Evolutionary conservation across 495 filamentous ascomycete genomes (phyloP).

Genomic region (Hapsidospora chrysogenum): DNA sequence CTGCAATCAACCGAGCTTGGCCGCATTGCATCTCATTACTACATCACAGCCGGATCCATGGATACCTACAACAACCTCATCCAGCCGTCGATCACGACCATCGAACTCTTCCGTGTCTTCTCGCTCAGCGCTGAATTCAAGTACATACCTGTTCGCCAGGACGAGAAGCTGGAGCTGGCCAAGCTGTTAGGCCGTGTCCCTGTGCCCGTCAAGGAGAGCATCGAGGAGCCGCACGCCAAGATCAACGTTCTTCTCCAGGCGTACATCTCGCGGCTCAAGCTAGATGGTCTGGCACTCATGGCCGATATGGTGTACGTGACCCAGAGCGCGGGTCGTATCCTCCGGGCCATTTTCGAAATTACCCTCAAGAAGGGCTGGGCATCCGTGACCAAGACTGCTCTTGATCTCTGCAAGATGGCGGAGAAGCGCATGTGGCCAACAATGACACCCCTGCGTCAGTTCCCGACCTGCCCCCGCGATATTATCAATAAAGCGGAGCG

Average conservation of each 20-base stretch:
- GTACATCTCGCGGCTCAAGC: constrained; percentile 85
- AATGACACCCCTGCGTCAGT: constrained; percentile 90
- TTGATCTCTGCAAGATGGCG: constrained; percentile 97
- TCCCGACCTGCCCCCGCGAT: constrained; percentile 63
- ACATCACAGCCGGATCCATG: constrained; percentile 95
- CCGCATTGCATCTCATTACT: constrained; percentile 92
- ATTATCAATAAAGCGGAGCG: constrained; percentile 84
- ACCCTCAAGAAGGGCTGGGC: constrained; percentile 92
- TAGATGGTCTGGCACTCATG: constrained; percentile 92
- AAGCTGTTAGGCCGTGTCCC: constrained; percentile 83
- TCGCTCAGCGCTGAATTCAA: constrained; percentile 97
- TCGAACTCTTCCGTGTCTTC: constrained; percentile 96
- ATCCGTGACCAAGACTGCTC: constrained; percentile 76
- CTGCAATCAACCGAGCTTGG: constrained; percentile 88
- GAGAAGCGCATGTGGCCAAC: constrained; percentile 99
- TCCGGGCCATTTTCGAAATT: constrained; percentile 93
- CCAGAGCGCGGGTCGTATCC: constrained; percentile 89
- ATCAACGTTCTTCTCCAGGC: constrained; percentile 98
- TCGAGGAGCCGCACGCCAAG: constrained; percentile 93
- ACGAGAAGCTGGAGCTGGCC: constrained; percentile 91
- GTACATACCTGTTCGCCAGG: constrained; percentile 93
- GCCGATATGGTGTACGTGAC: constrained; percentile 98
- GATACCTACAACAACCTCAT: constrained; percentile 89
- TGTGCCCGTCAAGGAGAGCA: constrained; percentile 91
- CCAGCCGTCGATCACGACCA: constrained; percentile 75